Conservation (phyloP, 495 filamentous ascomycete genomes). For the Tuber aestivum region DNA sequence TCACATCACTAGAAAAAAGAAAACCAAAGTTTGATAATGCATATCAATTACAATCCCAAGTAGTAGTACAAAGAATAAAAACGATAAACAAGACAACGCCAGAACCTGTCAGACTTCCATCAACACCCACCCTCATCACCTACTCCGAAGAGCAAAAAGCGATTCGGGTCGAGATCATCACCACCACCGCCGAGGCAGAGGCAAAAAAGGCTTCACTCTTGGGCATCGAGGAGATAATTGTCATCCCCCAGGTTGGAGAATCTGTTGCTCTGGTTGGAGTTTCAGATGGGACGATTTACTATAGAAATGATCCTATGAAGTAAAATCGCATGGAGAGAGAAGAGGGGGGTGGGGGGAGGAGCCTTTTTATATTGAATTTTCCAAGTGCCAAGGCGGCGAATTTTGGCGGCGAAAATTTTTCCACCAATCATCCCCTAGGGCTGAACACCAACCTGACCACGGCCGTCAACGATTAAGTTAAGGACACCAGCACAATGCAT, state of each 20-base stretch:
- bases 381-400: constrained; percentile 12
- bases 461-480: not conserved
- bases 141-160: constrained; percentile 50
- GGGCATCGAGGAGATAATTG: constrained; percentile 54
- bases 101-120: constrained; percentile 60
- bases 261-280: constrained; percentile 66
- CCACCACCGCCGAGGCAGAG: constrained; percentile 54
- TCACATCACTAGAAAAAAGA: not conserved
- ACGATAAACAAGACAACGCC: constrained; percentile 34
- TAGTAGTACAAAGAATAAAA: not conserved
- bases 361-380: constrained; percentile 19
- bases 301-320: constrained; percentile 88
- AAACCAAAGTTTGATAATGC: not conserved
- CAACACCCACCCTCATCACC: constrained; percentile 54
- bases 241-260: constrained; percentile 59
- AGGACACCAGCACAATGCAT: not conserved
- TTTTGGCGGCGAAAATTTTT: constrained; percentile 19
- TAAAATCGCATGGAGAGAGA: constrained; percentile 44
- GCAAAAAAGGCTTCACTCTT: constrained; percentile 52
- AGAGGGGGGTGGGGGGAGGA: constrained; percentile 32
- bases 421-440: not conserved
- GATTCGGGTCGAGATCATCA: constrained; percentile 59
- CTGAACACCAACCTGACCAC: not conserved
- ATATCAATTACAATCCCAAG: not conserved
- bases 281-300: constrained; percentile 74